phyloP scores from a whole-genome alignment of 371 early-diverging fungal genomes.

The Mortierella sp. region DNA sequence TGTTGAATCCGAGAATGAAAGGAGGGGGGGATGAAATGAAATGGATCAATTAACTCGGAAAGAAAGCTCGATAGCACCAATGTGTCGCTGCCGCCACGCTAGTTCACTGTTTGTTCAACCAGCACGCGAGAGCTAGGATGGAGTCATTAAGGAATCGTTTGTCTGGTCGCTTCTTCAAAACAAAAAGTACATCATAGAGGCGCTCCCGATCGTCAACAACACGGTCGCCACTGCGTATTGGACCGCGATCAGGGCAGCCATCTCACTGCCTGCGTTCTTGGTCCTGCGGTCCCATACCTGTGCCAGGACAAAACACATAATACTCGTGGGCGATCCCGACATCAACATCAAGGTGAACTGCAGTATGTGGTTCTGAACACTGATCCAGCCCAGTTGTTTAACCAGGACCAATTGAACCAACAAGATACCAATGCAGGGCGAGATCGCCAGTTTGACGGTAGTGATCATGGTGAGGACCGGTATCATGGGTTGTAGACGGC shows the following conservation, averaged over 20 bases:
- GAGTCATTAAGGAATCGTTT: neutral
- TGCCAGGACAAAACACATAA: constrained; percentile 52
- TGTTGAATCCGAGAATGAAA: no score
- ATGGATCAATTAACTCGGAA: no score
- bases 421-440: constrained; percentile 58
- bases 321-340: constrained; percentile 54
- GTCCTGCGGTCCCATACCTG: constrained; percentile 55
- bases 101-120: no score
- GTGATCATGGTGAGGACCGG: constrained; percentile 42
- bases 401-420: constrained; percentile 45
- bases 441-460: constrained; percentile 55
- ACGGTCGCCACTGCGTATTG: constrained; percentile 49
- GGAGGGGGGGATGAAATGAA: no score
- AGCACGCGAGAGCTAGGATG: no score
- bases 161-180: constrained; percentile 16
- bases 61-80: no score
- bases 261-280: constrained; percentile 49
- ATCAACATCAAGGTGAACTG: constrained; percentile 64
- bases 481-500: constrained; percentile 50
- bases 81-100: no score
- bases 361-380: constrained; percentile 57
- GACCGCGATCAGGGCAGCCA: constrained; percentile 52
- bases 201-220: constrained; percentile 33
- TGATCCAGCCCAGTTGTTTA: constrained; percentile 33
- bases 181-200: constrained; percentile 51